Evolutionary conservation across 2,329 filamentous ascomycete species (phyloP).

Genomic region (Blastomyces silverae): DNA sequence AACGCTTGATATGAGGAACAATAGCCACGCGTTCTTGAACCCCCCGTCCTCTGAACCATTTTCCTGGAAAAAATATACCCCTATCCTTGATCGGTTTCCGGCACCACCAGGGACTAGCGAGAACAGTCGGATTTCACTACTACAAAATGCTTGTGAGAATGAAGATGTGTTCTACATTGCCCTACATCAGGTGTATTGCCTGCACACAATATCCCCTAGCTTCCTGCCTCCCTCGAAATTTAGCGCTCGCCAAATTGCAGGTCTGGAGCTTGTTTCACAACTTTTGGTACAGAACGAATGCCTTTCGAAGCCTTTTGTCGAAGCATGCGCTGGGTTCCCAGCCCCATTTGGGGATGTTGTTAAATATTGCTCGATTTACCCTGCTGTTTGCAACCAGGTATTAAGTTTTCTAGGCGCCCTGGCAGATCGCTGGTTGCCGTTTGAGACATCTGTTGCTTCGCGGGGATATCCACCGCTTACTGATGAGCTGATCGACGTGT

Average conservation of each 20-base stretch:
- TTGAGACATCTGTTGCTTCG: constrained; percentile 30
- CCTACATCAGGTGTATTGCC: constrained; percentile 59
- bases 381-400: constrained; percentile 34
- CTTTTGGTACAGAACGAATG: constrained; percentile 44
- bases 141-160: constrained; percentile 50
- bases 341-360: constrained; percentile 27
- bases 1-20: constrained; percentile 3
- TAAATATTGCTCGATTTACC: constrained; percentile 32
- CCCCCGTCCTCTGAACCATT: background rate
- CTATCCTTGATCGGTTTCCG: background rate
- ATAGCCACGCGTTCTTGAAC: background rate
- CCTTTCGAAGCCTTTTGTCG: constrained; percentile 37
- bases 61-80: background rate
- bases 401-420: constrained; percentile 44
- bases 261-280: constrained; percentile 35
- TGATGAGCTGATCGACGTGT: constrained; percentile 39
- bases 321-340: constrained; percentile 48
- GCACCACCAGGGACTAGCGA: background rate
- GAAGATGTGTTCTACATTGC: constrained; percentile 59
- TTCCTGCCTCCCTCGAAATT: constrained; percentile 35
- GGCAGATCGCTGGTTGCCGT: constrained; percentile 36
- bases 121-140: constrained; percentile 39
- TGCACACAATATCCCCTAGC: constrained; percentile 42
- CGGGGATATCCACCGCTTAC: constrained; percentile 51
- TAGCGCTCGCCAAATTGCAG: constrained; percentile 26